Evolutionary conservation across 345 rosid genomes (phyloP).

Genomic region (Aurinia saxatilis): DNA sequence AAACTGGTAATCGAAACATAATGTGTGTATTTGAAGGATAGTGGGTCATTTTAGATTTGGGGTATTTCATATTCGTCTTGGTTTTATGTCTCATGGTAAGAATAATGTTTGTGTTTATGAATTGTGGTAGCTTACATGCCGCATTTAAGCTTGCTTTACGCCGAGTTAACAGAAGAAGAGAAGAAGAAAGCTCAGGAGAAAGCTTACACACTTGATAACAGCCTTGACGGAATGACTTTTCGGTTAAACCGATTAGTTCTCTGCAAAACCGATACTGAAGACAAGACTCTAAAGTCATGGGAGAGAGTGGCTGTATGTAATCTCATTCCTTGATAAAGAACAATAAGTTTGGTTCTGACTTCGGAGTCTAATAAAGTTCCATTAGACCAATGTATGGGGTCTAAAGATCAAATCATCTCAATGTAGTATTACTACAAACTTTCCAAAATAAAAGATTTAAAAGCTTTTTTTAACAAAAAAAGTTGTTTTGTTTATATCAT

Average conservation of each 20-base stretch:
- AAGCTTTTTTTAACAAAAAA: too few species aligned
- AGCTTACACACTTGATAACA: constrained; percentile 43
- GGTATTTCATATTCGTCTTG: not conserved
- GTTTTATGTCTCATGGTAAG: not conserved
- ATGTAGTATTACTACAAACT: not conserved
- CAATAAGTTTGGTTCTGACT: not conserved
- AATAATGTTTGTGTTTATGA: not conserved
- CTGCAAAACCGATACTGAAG: constrained; percentile 60
- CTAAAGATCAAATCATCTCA: not conserved
- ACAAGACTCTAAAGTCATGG: constrained; percentile 67
- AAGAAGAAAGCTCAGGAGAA: constrained; percentile 68
- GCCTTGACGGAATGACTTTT: constrained; percentile 44
- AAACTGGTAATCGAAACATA: too few species aligned
- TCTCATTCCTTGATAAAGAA: constrained; percentile 28
- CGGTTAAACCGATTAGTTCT: constrained; percentile 46
- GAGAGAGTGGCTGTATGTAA: constrained; percentile 52
- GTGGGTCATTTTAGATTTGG: not conserved
- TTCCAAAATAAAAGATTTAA: too few species aligned
- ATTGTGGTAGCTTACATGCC: constrained; percentile 78
- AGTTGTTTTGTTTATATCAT: too few species aligned
- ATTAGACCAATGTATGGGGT: not conserved
- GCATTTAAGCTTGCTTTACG: constrained; percentile 72
- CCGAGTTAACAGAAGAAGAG: constrained; percentile 63
- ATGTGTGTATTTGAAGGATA: too few species aligned
- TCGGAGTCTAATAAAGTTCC: not conserved